Base-by-base conservation (phyloP, 805 yeast species). In the Metschnikowia amazonensis region DNA sequence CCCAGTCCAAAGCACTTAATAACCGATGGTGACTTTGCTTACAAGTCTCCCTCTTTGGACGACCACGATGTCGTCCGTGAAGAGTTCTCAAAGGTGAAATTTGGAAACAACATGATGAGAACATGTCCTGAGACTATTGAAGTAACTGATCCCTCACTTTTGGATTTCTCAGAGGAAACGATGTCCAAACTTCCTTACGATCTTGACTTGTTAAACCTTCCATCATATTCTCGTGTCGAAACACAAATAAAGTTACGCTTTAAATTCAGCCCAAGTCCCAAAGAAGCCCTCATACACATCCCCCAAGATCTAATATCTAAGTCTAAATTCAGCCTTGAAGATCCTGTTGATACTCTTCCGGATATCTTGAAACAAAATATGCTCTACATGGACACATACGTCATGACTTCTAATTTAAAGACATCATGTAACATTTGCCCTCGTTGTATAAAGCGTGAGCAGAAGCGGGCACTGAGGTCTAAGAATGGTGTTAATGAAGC, bases 381-480 rank as follows among this genome's bases (percentile, higher is more conserved):
- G 60, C 66, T 86, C 29, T 82, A 70, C 60, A 69, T 92, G 58
- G 96, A 92, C 50, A 81, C 95, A 0, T 85, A 79, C 62, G 92
- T 89, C n/a, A 71, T 89, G 44, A 78, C 84, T 7, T 76, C 87
- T 18, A 75, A 65, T 49, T 56, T 64, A 45, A 54, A 53, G 29
- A 65, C 58, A 44, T 70, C 77, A 20, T 87, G 95, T 55, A 81
- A 82, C 57, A 89, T 89, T 56, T 92, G 99, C 69, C 61, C 82
- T 20, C 81, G 95, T 58, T 92, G 99, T 72, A 81, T 90, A 59
- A 85, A 89, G 64, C 77, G 99, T 59, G 99, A 92, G 62, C 84
- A 89, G 58, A 89, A 94, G 65, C 77, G 99, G 57, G 98, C 98
- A 1, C 83, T 92, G 29, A 80, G 99, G 64, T 81, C 96, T 62